Evolutionary conservation across 2,329 filamentous ascomycete species (phyloP).

Genomic region (Chrysoporthe deuterocubensis): DNA sequence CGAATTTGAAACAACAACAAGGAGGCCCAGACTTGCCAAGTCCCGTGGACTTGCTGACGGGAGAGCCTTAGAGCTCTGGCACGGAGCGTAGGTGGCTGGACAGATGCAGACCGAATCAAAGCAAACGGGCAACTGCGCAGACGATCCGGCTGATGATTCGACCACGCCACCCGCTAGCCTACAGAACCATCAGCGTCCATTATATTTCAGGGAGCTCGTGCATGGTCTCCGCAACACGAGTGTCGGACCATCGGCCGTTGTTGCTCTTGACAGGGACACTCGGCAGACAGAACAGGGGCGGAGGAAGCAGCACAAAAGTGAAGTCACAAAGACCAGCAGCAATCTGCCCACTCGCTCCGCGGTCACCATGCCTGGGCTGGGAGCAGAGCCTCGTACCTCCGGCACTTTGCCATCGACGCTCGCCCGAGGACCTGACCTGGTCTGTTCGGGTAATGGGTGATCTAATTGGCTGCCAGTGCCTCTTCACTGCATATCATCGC

Average conservation of each 20-base stretch:
- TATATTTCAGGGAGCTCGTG: constrained; percentile 37
- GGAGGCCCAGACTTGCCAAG: constrained; percentile 22
- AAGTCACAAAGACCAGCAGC: constrained; percentile 7
- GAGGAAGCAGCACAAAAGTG: constrained; percentile 1
- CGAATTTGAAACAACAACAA: constrained; percentile 25
- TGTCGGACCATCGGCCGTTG: constrained; percentile 16
- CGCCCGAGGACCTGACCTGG: constrained; percentile 12
- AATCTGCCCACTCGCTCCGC: constrained; percentile 11
- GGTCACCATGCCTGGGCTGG: constrained; percentile 3
- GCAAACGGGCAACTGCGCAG: constrained; percentile 46
- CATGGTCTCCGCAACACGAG: constrained; percentile 36
- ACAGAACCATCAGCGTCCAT: constrained; percentile 34
- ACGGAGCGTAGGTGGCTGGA: constrained; percentile 32
- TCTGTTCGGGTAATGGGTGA: constrained; percentile 29
- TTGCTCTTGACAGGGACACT: constrained; percentile 1
- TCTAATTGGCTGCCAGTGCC: constrained; percentile 26
- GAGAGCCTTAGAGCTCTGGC: constrained; percentile 27
- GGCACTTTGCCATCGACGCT: constrained; percentile 20
- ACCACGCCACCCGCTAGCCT: constrained; percentile 30
- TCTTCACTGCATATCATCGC: constrained; percentile 26
- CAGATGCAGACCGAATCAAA: constrained; percentile 37
- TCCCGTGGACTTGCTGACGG: constrained; percentile 22
- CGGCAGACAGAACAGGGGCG: constrained; percentile 15
- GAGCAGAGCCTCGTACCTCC: constrained; percentile 16
- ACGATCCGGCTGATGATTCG: constrained; percentile 36